Percentiles rank a stretch among this genome's conserved stretches.
Evolutionary conservation across 192 early-diverging fungal genomes (phyloP).

Genomic region (Fimicolochytrium jonesii): DNA sequence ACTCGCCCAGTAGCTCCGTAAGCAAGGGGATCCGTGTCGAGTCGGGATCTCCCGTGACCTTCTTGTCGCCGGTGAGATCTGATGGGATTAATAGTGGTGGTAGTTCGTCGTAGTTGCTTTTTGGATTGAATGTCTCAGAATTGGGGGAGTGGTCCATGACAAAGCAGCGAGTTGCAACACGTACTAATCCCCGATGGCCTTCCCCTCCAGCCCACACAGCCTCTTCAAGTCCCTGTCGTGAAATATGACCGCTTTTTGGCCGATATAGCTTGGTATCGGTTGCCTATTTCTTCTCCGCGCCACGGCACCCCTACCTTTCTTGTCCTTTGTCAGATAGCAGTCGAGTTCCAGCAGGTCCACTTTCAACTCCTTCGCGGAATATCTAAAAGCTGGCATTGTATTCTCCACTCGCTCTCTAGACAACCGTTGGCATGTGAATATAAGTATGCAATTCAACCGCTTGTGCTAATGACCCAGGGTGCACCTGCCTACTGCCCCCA

Average conservation of each 20-base stretch:
- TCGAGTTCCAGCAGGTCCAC: slow-evolving; percentile 45
- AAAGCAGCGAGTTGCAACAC: neutral
- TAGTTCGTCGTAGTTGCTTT: slow-evolving; percentile 30
- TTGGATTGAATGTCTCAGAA: neutral
- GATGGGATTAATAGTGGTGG: slow-evolving; percentile 35
- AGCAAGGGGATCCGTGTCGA: slow-evolving; percentile 36
- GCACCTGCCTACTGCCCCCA: no score
- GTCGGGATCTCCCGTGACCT: slow-evolving; percentile 27
- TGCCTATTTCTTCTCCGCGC: neutral
- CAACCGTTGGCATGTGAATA: no score
- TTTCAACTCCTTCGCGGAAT: slow-evolving; percentile 30
- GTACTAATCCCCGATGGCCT: slow-evolving; percentile 29
- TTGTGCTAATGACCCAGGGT: no score
- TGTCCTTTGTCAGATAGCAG: slow-evolving; percentile 43
- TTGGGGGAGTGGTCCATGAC: neutral
- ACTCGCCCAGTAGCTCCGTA: slow-evolving; percentile 34
- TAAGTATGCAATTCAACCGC: no score
- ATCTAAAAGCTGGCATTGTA: slow-evolving; percentile 32
- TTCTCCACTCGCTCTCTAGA: no score
- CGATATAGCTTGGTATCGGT: neutral
- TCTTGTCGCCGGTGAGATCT: slow-evolving; percentile 8
- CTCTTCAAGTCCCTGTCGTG: slow-evolving; percentile 37
- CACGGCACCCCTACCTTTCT: slow-evolving; percentile 8
- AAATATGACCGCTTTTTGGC: slow-evolving; percentile 35
- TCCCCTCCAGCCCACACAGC: slow-evolving; percentile 35